Evolutionary conservation across 805 yeast species (phyloP), one percentile per base, ranked within the genome.

Genomic region (Candida boidinii): DNA sequence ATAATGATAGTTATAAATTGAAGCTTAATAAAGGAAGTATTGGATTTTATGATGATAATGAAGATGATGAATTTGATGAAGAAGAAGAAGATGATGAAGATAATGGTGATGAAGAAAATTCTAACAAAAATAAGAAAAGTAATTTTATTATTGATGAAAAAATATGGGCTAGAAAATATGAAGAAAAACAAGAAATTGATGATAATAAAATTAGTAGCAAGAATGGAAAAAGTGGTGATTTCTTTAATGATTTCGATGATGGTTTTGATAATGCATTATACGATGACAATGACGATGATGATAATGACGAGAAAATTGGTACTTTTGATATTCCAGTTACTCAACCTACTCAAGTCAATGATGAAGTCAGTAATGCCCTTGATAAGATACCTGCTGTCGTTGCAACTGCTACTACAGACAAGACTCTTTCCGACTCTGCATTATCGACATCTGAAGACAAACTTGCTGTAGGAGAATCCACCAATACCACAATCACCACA

Each of bases 101-200:
- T n/a, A n/a, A n/a, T n/a, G n/a, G n/a, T n/a, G n/a, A n/a, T n/a
- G n/a, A n/a, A n/a, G n/a, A n/a, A n/a, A n/a, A n/a, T n/a, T n/a
- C n/a, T n/a, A n/a, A n/a, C 25, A 21, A 25, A n/a, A 15, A n/a
- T n/a, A n/a, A n/a, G n/a, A n/a, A n/a, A n/a, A n/a, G n/a, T n/a
- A n/a, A n/a, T n/a, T 17, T 41, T 4, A 27, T 62, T 43, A 60
- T 81, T 0, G 87, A 83, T 47, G 84, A 79, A 39, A 66, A 72
- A 22, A 80, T 67, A 46, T 85, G 88, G 80, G 90, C 92, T 2
- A 65, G 63, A 21, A 76, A 70, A 45, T 80, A 77, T 51, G 60
- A 66, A 32, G 56, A 56, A 30, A 14, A 49, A 17, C 60, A 56
- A 30, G 53, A 45, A 9, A 18, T 10, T 6, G 23, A n/a, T 8